Percentiles rank a stretch among this genome's conserved stretches.
Conservation (phyloP, 352 stramenopile species). For the Phytopythium litorale region DNA sequence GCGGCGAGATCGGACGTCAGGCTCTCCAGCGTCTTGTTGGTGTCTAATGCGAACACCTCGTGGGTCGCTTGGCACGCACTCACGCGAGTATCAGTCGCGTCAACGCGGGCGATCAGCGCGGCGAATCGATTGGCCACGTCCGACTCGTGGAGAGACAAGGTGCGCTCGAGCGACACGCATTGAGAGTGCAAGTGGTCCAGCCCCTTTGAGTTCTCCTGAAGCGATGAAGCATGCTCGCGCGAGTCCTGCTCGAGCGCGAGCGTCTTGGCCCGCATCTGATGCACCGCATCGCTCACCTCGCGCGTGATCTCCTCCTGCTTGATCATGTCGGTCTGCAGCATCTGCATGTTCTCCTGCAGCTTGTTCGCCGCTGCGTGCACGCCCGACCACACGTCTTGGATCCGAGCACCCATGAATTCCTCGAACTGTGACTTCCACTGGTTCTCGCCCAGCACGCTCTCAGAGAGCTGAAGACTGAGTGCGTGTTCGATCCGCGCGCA, state of each 20-base stretch:
- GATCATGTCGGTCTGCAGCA: slow-evolving; percentile 44
- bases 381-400: slow-evolving; percentile 53
- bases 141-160: slow-evolving; percentile 23
- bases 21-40: slow-evolving; percentile 26
- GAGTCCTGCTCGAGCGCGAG: slow-evolving; percentile 16
- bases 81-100: slow-evolving; percentile 9
- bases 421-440: slow-evolving; percentile 60
- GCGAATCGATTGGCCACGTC: slow-evolving; percentile 23
- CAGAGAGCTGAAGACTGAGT: slow-evolving; percentile 31
- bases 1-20: slow-evolving; percentile 23
- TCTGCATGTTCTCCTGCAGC: slow-evolving; percentile 32
- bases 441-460: slow-evolving; percentile 40
- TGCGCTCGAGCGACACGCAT: slow-evolving; percentile 15
- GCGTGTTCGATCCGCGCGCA: slow-evolving; percentile 27
- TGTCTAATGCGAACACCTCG: slow-evolving; percentile 19
- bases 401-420: slow-evolving; percentile 32
- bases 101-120: slow-evolving; percentile 14
- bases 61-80: slow-evolving; percentile 17
- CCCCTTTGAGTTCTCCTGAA: slow-evolving; percentile 23
- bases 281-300: slow-evolving; percentile 26
- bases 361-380: slow-evolving; percentile 31
- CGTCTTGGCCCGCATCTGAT: slow-evolving; percentile 21
- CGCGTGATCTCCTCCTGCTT: slow-evolving; percentile 33
- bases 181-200: slow-evolving; percentile 30
- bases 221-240: slow-evolving; percentile 11